phyloP scores from a whole-genome alignment of 2,329 filamentous ascomycete genomes.

The Conoideocrella luteorostrata region DNA sequence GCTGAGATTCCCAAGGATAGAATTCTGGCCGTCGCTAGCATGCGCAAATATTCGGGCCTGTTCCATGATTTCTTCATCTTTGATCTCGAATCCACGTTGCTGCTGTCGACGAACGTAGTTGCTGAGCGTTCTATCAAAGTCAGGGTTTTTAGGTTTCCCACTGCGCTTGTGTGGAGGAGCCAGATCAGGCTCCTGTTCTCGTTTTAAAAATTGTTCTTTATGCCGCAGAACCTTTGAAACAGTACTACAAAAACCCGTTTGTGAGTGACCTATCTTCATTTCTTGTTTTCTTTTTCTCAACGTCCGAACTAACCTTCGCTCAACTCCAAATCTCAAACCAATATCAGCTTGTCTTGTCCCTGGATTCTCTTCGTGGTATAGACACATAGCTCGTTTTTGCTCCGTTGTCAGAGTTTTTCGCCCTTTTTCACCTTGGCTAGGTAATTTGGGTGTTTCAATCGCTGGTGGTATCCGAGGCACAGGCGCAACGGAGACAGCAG shows the following conservation, averaged over 20 bases:
- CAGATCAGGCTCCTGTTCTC: constrained; percentile 62
- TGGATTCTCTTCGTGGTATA: constrained; percentile 86
- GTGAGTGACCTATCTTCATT: background rate
- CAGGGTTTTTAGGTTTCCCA: constrained; percentile 75
- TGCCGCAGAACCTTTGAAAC: constrained; percentile 96
- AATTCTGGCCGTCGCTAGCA: constrained; percentile 61
- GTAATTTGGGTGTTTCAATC: constrained; percentile 20
- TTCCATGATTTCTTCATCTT: constrained; percentile 75
- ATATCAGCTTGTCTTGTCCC: constrained; percentile 94
- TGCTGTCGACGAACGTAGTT: constrained; percentile 83
- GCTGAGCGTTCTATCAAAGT: constrained; percentile 84
- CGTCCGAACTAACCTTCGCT: constrained; percentile 71
- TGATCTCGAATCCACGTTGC: constrained; percentile 65
- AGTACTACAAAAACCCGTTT: constrained; percentile 56
- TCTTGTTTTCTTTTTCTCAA: background rate
- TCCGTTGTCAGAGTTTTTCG: constrained; percentile 86
- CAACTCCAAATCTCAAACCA: constrained; percentile 89
- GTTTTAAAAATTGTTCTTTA: constrained; percentile 87
- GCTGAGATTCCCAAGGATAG: constrained; percentile 63
- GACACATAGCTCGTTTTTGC: constrained; percentile 87
- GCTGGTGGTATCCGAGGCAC: constrained; percentile 43
- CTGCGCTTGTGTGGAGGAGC: constrained; percentile 58
- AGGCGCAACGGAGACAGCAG: constrained; percentile 53
- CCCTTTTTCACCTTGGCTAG: constrained; percentile 50
- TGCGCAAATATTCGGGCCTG: constrained; percentile 77